These are phyloP conservation scores for Metarhizium humberi DNA, from an alignment of 2,329 filamentous ascomycete genomes.

Conservation along the genomic window DNA sequence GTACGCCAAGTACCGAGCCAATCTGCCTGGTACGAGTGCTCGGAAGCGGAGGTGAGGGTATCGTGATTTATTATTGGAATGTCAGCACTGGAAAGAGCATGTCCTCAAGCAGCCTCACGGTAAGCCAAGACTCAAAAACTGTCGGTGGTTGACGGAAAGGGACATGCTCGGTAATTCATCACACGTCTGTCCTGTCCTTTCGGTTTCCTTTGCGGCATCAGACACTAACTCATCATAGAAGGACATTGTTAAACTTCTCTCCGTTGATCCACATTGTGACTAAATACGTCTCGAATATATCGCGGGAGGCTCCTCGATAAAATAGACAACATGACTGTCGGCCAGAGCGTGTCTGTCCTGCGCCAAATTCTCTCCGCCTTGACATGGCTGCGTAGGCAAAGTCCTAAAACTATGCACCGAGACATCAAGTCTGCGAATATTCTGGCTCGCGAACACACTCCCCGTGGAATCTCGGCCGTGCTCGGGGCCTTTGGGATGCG, in stretches of 20 bases:
- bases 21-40: background rate
- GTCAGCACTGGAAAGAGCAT: background rate
- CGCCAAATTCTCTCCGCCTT: background rate
- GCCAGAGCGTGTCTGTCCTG: background rate
- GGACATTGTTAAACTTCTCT: background rate
- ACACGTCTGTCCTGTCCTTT: background rate
- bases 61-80: background rate
- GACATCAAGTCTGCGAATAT: background rate
- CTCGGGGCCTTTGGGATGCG: background rate
- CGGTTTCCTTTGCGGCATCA: background rate
- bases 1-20: background rate
- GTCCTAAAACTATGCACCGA: background rate
- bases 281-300: background rate
- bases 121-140: background rate
- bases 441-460: background rate
- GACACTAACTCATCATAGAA: background rate
- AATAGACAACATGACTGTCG: background rate
- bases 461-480: background rate
- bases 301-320: background rate
- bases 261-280: background rate
- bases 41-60: background rate
- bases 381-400: background rate
- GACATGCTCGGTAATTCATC: background rate
- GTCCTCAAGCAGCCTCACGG: background rate
- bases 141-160: background rate